phyloP scores from a whole-genome alignment of 1,284 basidiomycete species.

The Papiliotrema fonsecae region DNA sequence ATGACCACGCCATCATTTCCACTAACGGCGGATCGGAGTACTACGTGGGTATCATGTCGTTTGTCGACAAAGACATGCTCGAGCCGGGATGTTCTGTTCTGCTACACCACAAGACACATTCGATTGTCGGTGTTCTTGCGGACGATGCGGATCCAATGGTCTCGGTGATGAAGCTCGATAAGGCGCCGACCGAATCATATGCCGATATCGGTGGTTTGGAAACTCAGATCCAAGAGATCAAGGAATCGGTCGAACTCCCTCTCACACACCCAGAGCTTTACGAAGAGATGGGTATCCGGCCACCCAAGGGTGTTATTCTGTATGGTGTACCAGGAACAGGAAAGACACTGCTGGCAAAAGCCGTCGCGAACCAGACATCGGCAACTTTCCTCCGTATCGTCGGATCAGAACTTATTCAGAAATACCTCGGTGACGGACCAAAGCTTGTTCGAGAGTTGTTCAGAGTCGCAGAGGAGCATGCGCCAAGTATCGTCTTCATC shows the following conservation, averaged over 20 bases:
- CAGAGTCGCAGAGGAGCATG: constrained; percentile 93
- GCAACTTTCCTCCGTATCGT: constrained; percentile 98
- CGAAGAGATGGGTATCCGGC: constrained; percentile 99
- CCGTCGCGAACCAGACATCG: constrained; percentile 97
- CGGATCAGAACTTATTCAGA: constrained; percentile 97
- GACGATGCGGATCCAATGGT: constrained; percentile 98
- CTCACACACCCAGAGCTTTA: constrained; percentile 97
- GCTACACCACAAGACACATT: constrained; percentile 93
- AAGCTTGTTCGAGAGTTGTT: constrained; percentile 97
- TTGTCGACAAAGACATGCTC: constrained; percentile 96
- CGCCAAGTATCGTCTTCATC: constrained; percentile 98
- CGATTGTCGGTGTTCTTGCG: constrained; percentile 90
- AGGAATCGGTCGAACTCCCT: constrained; percentile 98
- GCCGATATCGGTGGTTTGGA: constrained; percentile 98
- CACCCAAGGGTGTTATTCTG: constrained; percentile 97
- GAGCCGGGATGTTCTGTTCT: constrained; percentile 96
- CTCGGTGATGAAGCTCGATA: constrained; percentile 97
- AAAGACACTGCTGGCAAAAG: constrained; percentile 96
- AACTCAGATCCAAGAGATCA: constrained; percentile 96
- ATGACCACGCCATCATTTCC: constrained; percentile 98
- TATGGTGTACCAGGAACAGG: constrained; percentile 99
- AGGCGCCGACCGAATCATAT: constrained; percentile 97
- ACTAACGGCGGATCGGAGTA: constrained; percentile 92
- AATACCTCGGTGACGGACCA: constrained; percentile 98
- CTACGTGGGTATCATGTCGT: constrained; percentile 98